phyloP scores from a whole-genome alignment of 352 stramenopile species.

The Pythium brassicae region DNA sequence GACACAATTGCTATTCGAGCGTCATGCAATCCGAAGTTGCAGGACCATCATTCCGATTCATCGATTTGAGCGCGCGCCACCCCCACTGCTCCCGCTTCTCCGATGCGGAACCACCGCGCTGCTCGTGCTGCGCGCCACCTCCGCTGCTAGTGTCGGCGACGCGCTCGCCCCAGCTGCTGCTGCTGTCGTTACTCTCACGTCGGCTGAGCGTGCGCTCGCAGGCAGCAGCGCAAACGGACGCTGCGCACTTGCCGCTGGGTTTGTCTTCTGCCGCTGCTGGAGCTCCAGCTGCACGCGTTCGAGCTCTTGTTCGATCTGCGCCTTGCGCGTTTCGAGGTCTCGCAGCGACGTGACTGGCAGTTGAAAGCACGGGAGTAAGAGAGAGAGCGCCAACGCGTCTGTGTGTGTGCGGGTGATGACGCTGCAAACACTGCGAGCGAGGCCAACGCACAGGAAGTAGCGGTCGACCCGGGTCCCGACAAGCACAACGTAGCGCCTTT shows the following conservation, averaged over 20 bases:
- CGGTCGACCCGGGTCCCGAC: background rate
- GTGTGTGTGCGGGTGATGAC: background rate
- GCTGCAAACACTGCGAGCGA: background rate
- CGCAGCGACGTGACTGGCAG: slow-evolving; percentile 41
- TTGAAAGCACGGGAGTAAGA: background rate
- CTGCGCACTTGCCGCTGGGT: background rate
- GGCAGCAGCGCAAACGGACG: slow-evolving; percentile 14
- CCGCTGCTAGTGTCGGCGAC: background rate
- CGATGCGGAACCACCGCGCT: background rate
- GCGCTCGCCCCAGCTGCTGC: background rate
- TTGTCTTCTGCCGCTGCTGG: slow-evolving; percentile 6
- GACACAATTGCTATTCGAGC: slow-evolving; percentile 1
- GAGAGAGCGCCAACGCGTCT: background rate
- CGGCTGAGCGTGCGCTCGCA: slow-evolving; percentile 1
- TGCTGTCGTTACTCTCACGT: background rate
- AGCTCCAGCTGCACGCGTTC: slow-evolving; percentile 17
- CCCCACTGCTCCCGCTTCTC: background rate
- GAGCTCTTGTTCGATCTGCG: slow-evolving; percentile 32
- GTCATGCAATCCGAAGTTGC: background rate
- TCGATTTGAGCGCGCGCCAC: background rate
- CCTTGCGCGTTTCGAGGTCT: slow-evolving; percentile 51
- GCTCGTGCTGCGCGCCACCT: background rate
- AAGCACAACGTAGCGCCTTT: background rate
- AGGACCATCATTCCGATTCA: slow-evolving; percentile 3
- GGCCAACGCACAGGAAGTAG: slow-evolving; percentile 1